A percentile compares a stretch with the other conserved stretches of the same genome.
Evolutionary conservation across 257 asterid species (phyloP).

Genomic region (Solanum medicagineum): DNA sequence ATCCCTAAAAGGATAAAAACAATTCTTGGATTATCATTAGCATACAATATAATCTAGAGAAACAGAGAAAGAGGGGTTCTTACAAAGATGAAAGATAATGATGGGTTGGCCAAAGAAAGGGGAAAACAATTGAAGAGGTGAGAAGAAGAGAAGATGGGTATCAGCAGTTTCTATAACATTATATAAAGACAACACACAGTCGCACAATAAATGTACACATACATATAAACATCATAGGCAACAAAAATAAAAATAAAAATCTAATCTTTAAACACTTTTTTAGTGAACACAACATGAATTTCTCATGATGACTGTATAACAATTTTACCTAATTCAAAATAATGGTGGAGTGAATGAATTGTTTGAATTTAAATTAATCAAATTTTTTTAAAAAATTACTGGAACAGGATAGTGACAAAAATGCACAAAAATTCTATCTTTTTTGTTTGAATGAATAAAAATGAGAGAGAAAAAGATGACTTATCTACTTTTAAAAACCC

Average conservation of each 20-base stretch:
- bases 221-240: neutral
- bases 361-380: neutral
- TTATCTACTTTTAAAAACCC: neutral
- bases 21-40: conserved; percentile 7
- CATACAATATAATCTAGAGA: neutral
- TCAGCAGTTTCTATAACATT: conserved; percentile 17
- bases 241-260: neutral
- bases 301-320: neutral
- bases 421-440: neutral
- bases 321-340: neutral
- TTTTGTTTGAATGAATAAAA: neutral
- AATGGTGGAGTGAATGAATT: no score
- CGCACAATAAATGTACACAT: neutral
- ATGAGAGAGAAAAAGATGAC: neutral
- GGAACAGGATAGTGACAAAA: conserved; percentile 14
- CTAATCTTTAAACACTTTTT: neutral
- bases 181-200: neutral
- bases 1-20: neutral
- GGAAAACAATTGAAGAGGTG: conserved; percentile 18
- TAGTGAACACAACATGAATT: neutral
- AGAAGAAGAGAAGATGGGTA: conserved; percentile 34
- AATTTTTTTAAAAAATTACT: neutral
- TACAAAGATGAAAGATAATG: conserved; percentile 35
- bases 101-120: conserved; percentile 31
- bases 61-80: conserved; percentile 20